Evolutionary conservation across 2,329 filamentous ascomycete genomes (phyloP), one percentile per base, ranked within the genome.

Genomic region (Pyricularia sp.): DNA sequence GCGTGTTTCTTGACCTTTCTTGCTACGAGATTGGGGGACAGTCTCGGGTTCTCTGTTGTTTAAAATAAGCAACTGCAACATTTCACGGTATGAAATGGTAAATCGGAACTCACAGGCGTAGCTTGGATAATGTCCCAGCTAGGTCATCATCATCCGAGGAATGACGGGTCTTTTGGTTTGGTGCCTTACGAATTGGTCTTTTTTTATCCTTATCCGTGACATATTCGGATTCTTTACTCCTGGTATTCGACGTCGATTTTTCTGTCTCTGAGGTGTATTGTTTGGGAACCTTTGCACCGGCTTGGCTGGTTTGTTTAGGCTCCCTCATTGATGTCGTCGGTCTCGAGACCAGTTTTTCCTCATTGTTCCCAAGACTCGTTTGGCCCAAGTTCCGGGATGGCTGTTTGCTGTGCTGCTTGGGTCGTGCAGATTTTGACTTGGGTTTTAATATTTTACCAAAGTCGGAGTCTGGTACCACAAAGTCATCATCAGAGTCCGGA

Each of bases 401-500:
- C 7, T 14, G 33, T 30, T 55, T 66, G 31, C 23, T 11, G 23
- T 33, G 31, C 31, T 26, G 17, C 23, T 26, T 20, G 6, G 65
- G 20, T 17, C 33, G 65, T 2, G 11, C 20, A 2, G 33, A 23
- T 50, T 66, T 66, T 55, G 36, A 14, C 68, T 31, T 28, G n/a
- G 23, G 14, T 23, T 12, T 59, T 28, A 61, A 26, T 12, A 61
- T 25, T 14, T 65, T 28, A 42, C 30, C n/a, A 42, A n/a, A 64
- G 14, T 71, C 71, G 50, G 67, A 68, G 9, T 71, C 68, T 6
- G 67, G 69, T 4, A 65, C 70, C 5, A 72, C 71, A 2, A 71
- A 69, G 3, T 70, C 70, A 31, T 71, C 70, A 1, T 71, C 70
- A 3, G 72, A 69, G 3, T 70, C 71, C 1, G 68, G 66, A 12